Evolutionary conservation across 2,329 filamentous ascomycete genomes (phyloP).

Genomic region (Fusarium sacchari): DNA sequence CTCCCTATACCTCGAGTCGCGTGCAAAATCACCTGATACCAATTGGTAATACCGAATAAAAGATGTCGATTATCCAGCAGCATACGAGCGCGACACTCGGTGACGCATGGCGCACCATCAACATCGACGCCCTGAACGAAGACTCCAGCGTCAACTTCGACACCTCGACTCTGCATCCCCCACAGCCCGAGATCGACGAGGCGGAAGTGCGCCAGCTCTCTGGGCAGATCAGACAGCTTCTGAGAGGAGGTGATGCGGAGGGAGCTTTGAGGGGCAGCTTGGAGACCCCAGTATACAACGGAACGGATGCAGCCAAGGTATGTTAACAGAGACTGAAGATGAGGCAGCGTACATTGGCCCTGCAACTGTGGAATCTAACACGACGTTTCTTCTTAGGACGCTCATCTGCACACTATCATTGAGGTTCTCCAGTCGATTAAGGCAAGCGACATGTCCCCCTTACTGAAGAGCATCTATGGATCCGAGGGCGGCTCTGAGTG

Average conservation of each 20-base stretch:
- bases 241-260: conserved; percentile 87
- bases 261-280: conserved; percentile 85
- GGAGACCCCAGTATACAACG: conserved; percentile 83
- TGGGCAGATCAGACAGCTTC: conserved; percentile 85
- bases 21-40: not conserved
- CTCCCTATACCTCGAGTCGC: conserved; percentile 3
- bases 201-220: conserved; percentile 81
- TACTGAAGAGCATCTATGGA: conserved; percentile 83
- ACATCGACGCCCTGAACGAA: conserved; percentile 90
- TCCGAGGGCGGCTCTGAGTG: conserved; percentile 84
- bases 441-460: conserved; percentile 91
- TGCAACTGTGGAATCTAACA: conserved; percentile 4
- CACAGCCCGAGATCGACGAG: conserved; percentile 78
- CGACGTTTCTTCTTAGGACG: conserved; percentile 65
- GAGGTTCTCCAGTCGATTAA: conserved; percentile 97
- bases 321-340: not conserved
- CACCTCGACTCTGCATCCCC: conserved; percentile 81
- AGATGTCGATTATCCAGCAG: conserved; percentile 75
- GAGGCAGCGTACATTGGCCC: not conserved
- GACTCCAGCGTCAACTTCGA: conserved; percentile 94
- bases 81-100: conserved; percentile 68
- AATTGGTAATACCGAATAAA: not conserved
- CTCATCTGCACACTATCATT: conserved; percentile 86
- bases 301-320: conserved; percentile 67
- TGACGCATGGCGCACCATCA: conserved; percentile 86